Base-by-base conservation (phyloP, 2,329 filamentous ascomycete species). In the Daldinia sp. region DNA sequence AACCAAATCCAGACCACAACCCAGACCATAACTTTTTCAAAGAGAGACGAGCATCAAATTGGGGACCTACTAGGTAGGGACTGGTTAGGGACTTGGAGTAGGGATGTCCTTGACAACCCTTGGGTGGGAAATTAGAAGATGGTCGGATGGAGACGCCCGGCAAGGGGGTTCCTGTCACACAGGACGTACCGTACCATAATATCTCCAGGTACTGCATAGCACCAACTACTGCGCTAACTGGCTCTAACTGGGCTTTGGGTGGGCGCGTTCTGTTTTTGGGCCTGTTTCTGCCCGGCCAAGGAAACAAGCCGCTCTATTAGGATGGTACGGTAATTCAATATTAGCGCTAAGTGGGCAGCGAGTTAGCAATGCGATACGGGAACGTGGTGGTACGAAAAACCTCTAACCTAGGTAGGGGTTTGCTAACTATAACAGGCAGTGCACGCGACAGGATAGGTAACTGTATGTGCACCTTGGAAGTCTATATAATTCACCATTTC, bases 111-210 rank as follows among this genome's bases (percentile, higher is more conserved):
- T 63, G 68, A 59, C 44, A 64, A 69, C 67, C 65, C 69, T 70
- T 63, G 68, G 55, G 56, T 63, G 71, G 71, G 71, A 73, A 73
- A 73, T 73, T 73, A 68, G 67, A 72, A 72, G 65, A 68, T 70
- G 69, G 56, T 51, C 67, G 46, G 63, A 72, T 73, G 71, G 71
- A 60, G 71, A 70, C 71, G 51, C 60, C 60, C 60, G 60, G 56
- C 71, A 66, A 68, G 71, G 71, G 71, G 53, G 23, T 60, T 60
- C 57, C 59, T 63, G 60, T 66, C 58, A 58, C 57, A 61, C 67
- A 44, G 39, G 59, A 46, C 44, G 59, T 63, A 65, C 48, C 56
- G 26, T 51, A 33, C 28, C 46, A 51, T 51, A 51, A 18, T 46
- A 51, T 28, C 26, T 51, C 7, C 15, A 51, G 46, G 46, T 48